These are phyloP conservation scores for Neonothopanus nambi DNA, from an alignment of 1,284 basidiomycete species.

Conservation along the genomic window DNA sequence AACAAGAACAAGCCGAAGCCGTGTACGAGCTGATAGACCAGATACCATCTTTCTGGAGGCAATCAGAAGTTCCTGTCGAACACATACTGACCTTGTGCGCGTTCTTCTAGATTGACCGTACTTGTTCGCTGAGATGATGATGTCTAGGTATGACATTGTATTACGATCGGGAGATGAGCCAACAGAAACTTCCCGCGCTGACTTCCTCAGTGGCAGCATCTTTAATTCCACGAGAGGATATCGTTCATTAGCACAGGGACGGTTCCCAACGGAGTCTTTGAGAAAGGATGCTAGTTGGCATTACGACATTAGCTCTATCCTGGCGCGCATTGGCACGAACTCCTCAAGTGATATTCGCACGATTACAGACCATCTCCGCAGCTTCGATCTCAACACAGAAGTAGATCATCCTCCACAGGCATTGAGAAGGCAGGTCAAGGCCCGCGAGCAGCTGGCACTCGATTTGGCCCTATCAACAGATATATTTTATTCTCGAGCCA, in stretches of 20 bases:
- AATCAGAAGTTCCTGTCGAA: constrained; percentile 44
- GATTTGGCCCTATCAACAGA: constrained; percentile 63
- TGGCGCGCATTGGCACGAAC: constrained; percentile 42
- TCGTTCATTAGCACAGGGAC: constrained; percentile 48
- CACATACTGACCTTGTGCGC: constrained; percentile 59
- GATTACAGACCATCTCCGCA: constrained; percentile 38
- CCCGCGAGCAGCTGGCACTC: constrained; percentile 59
- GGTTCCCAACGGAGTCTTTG: constrained; percentile 42
- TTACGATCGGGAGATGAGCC: constrained; percentile 54
- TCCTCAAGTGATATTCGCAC: constrained; percentile 33
- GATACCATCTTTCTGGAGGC: constrained; percentile 58
- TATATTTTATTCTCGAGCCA: constrained; percentile 47
- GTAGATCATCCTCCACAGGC: constrained; percentile 39
- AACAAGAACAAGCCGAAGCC: constrained; percentile 37
- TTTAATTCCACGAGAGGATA: constrained; percentile 53
- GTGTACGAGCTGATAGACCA: constrained; percentile 50
- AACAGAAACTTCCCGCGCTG: constrained; percentile 40
- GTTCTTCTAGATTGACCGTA: constrained; percentile 1
- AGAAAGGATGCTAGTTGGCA: constrained; percentile 52
- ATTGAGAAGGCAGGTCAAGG: constrained; percentile 48
- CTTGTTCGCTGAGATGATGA: constrained; percentile 1
- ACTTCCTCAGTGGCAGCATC: constrained; percentile 54
- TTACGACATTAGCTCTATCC: constrained; percentile 44
- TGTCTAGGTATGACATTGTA: constrained; percentile 59
- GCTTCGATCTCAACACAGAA: constrained; percentile 43